A percentile compares a stretch with the other conserved stretches of the same genome.
These are phyloP conservation scores for Rhynchospora tenuis DNA, from an alignment of 176 grass and related monocot genomes.

Conservation along the genomic window DNA sequence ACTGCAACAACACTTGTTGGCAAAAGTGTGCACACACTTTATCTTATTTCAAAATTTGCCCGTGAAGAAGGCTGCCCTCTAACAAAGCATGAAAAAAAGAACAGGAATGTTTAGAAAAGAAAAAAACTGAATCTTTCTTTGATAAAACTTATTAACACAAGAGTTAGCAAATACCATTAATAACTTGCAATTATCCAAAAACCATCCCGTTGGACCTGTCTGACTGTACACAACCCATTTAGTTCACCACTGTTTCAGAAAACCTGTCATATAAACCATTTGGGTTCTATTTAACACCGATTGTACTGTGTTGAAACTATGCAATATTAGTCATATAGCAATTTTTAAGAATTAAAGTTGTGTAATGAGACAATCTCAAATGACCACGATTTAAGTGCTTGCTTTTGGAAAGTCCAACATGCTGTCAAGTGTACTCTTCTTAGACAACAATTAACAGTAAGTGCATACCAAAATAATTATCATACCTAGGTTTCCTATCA, in stretches of 20 bases:
- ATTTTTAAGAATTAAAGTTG: background rate
- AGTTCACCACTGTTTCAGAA: background rate
- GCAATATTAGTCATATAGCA: background rate
- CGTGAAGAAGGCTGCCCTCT: background rate
- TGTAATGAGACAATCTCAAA: background rate
- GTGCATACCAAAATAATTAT: background rate
- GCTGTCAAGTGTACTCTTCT: background rate
- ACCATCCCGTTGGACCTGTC: background rate
- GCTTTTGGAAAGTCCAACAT: background rate
- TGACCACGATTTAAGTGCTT: background rate
- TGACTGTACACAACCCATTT: background rate
- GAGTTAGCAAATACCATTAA: background rate
- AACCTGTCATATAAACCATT: background rate
- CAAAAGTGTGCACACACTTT: background rate
- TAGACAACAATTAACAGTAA: slow-evolving; percentile 13
- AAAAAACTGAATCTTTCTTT: background rate
- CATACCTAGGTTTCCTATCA: slow-evolving; percentile 55
- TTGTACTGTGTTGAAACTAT: background rate
- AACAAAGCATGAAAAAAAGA: background rate
- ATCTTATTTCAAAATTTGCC: background rate
- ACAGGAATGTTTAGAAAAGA: background rate
- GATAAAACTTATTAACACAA: background rate
- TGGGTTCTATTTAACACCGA: background rate
- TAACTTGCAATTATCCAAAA: background rate
- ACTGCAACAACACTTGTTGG: background rate